Percentiles rank a stretch among this genome's conserved stretches.
Conservation (phyloP, 2,329 filamentous ascomycete genomes). For the Talaromyces sp. region DNA sequence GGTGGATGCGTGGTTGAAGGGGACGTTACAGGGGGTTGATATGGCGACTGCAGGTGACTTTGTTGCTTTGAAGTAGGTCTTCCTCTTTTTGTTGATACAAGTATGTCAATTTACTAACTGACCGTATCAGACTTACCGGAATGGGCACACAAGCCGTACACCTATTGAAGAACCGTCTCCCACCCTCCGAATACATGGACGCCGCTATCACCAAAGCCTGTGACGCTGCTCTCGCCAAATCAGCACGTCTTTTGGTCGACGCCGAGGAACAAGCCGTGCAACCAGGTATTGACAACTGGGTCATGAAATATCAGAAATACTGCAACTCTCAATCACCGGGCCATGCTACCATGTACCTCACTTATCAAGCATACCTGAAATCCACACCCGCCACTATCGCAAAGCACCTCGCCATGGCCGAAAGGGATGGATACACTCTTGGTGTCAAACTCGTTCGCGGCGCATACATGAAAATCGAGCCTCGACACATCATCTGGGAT, state of each 20-base stretch:
- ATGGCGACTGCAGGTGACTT: constrained; percentile 55
- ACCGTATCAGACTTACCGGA: constrained; percentile 45
- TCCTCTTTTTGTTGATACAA: not conserved
- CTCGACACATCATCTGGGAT: constrained; percentile 46
- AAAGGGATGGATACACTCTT: constrained; percentile 50
- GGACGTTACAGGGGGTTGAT: constrained; percentile 54
- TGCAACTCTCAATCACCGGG: constrained; percentile 50
- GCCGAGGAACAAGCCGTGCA: constrained; percentile 57
- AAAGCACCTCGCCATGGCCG: constrained; percentile 47
- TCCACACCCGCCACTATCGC: constrained; percentile 47
- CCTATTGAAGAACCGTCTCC: constrained; percentile 39
- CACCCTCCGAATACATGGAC: constrained; percentile 43
- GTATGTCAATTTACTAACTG: not conserved
- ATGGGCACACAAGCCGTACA: constrained; percentile 47
- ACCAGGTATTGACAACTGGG: constrained; percentile 53
- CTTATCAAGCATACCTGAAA: constrained; percentile 56
- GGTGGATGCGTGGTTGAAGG: constrained; percentile 50
- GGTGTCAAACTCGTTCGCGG: constrained; percentile 56
- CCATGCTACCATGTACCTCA: constrained; percentile 55
- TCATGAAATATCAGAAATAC: constrained; percentile 53
- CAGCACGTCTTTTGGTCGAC: constrained; percentile 52
- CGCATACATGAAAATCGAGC: constrained; percentile 54
- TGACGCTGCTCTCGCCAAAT: constrained; percentile 42
- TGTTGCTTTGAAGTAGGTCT: constrained; percentile 51
- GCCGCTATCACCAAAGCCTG: constrained; percentile 47